Evolutionary conservation across 2,329 filamentous ascomycete genomes (phyloP).

Genomic region (Claviceps africana): DNA sequence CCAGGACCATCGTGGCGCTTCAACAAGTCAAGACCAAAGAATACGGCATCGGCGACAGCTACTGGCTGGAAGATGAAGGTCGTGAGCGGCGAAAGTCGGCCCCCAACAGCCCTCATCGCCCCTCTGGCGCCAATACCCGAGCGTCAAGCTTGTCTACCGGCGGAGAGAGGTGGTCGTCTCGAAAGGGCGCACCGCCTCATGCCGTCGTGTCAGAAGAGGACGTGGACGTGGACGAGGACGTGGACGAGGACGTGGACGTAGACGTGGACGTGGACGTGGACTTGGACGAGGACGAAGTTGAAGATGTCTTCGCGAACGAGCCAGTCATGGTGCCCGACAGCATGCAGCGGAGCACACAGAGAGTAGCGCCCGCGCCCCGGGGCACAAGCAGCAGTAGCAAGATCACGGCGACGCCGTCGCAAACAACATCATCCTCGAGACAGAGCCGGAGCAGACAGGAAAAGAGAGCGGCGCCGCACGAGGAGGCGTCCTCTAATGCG

Average conservation of each 20-base stretch:
- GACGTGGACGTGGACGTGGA: neutral
- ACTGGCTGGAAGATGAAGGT: constrained; percentile 51
- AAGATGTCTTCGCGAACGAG: neutral
- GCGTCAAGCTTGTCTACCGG: neutral
- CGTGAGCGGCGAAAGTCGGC: neutral
- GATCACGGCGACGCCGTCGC: constrained; percentile 15
- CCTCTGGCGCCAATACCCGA: neutral
- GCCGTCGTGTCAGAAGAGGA: constrained; percentile 22
- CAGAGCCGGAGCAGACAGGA: constrained; percentile 11
- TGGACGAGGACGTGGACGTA: neutral
- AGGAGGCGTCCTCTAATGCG: constrained; percentile 15
- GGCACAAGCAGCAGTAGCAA: constrained; percentile 12
- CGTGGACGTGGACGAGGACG: constrained; percentile 7
- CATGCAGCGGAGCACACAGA: constrained; percentile 1
- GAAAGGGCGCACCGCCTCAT: constrained; percentile 11
- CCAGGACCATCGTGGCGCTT: constrained; percentile 51
- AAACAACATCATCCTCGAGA: constrained; percentile 14
- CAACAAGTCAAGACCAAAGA: constrained; percentile 58
- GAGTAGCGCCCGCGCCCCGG: constrained; percentile 8
- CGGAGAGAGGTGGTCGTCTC: constrained; percentile 1
- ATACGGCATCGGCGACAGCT: constrained; percentile 61
- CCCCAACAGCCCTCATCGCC: neutral
- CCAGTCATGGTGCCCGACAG: neutral
- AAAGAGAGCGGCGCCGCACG: constrained; percentile 20
- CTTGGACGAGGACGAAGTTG: constrained; percentile 15